Conservation (phyloP, 2,329 filamentous ascomycete species). For the Phyllosticta citrichinensis region DNA sequence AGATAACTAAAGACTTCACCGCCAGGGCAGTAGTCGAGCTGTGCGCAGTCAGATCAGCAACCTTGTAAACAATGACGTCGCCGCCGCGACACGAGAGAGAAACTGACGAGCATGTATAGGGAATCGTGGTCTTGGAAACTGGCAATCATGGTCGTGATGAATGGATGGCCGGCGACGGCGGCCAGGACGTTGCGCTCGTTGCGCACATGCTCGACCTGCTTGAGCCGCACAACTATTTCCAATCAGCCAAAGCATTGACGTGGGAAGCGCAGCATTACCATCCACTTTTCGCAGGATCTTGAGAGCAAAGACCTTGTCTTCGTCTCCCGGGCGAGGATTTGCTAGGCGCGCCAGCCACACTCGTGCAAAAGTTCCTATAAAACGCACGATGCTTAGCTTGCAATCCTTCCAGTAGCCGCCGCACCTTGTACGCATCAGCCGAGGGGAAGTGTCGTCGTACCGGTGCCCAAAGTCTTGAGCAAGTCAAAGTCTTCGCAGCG, state of each 20-base stretch:
- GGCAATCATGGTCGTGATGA: conserved; percentile 68
- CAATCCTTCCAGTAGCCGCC: neutral
- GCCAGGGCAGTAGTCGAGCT: conserved; percentile 71
- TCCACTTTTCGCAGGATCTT: conserved; percentile 62
- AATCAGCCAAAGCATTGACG: neutral
- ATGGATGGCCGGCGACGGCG: conserved; percentile 69
- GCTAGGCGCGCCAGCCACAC: conserved; percentile 67
- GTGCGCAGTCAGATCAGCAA: conserved; percentile 15
- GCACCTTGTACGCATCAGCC: neutral
- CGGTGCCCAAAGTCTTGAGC: conserved; percentile 67
- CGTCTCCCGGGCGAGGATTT: conserved; percentile 41
- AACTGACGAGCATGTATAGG: conserved; percentile 60
- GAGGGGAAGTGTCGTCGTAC: conserved; percentile 30
- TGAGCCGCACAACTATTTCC: conserved; percentile 59
- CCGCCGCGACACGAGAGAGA: neutral
- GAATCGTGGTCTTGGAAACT: conserved; percentile 73
- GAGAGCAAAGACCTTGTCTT: conserved; percentile 63
- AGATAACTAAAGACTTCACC: conserved; percentile 80
- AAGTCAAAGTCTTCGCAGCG: conserved; percentile 56
- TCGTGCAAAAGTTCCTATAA: conserved; percentile 64
- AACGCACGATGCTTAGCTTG: conserved; percentile 7
- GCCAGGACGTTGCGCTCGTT: conserved; percentile 72
- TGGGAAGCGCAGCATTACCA: conserved; percentile 24
- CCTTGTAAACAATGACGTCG: neutral
- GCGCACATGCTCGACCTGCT: conserved; percentile 78